These are phyloP conservation scores for Ceratocystis lukuohia DNA, from an alignment of 2,329 filamentous ascomycete genomes.

Conservation along the genomic window DNA sequence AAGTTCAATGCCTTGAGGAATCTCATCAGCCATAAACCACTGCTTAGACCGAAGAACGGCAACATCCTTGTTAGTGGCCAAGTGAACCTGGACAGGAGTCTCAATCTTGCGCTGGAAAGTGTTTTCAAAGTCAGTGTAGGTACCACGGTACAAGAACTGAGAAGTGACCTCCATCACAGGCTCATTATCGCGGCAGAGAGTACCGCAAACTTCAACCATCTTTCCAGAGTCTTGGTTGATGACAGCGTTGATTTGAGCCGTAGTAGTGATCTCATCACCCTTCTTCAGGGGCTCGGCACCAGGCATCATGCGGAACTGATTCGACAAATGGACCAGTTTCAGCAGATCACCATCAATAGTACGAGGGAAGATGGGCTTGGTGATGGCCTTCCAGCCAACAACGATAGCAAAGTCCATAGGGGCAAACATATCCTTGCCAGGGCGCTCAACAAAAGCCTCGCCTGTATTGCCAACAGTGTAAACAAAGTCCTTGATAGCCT, in stretches of 20 bases:
- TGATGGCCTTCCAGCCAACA: constrained; percentile 98
- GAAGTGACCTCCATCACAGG: constrained; percentile 97
- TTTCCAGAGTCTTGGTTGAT: constrained; percentile 97
- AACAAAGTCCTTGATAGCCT: constrained; percentile 97
- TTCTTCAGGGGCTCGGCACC: constrained; percentile 92
- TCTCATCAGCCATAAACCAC: constrained; percentile 78
- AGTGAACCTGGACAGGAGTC: constrained; percentile 84
- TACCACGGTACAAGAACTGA: constrained; percentile 91
- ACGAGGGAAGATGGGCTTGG: constrained; percentile 95
- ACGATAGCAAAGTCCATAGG: constrained; percentile 99
- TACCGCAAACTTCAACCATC: constrained; percentile 99
- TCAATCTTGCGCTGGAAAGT: constrained; percentile 97
- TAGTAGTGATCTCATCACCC: constrained; percentile 83
- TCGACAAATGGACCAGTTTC: constrained; percentile 92
- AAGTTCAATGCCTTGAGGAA: constrained; percentile 61
- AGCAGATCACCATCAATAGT: constrained; percentile 91
- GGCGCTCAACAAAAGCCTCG: constrained; percentile 91
- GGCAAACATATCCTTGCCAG: constrained; percentile 83
- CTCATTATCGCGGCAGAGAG: constrained; percentile 69
- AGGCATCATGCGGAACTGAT: constrained; percentile 95
- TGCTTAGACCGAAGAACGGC: constrained; percentile 92
- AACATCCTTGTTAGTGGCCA: constrained; percentile 78
- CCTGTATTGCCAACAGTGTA: constrained; percentile 96
- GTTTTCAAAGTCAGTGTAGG: constrained; percentile 88
- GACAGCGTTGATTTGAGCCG: constrained; percentile 90